Base-by-base conservation (phyloP, 2,329 filamentous ascomycete genomes). In the Sclerotinia nivalis region DNA sequence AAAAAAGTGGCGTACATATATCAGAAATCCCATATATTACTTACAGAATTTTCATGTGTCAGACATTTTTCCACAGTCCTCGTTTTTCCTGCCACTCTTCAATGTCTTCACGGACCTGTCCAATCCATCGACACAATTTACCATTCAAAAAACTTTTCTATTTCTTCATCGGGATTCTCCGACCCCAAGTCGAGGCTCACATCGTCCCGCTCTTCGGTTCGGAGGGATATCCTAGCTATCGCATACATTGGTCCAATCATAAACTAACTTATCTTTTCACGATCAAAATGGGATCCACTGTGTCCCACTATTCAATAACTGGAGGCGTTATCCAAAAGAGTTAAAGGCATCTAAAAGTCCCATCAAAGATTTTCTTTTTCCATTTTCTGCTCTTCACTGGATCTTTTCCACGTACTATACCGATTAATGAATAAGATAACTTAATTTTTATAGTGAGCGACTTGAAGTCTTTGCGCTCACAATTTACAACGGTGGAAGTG, bases 401-500 rank as follows among this genome's bases (percentile, higher is more conserved):
- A 67, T 59, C 31, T 59, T 40, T 9, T 25, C 28, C 18, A 25
- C 25, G 9, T 40, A 40, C 22, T 13, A 50, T 10, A 28, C 31
- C 52, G 13, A 55, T 49, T 55, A 60, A 67, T 67, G 65, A 67
- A 49, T 20, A 31, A 60, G 65, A 56, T 13, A 62, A 45, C 37
- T 47, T 66, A 58, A 50, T 72, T 68, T 73, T 70, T 70, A 59
- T 71, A 77, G 76, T 77, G 75, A 76, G 76, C 76, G 77, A 78
- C 77, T 78, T 78, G 70, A 75, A 77, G 77, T 78, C 77, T 78
- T 78, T 78, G 77, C 77, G 76, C 75, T 78, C 74, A 74, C 73
- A 76, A 72, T 68, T 28, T 47, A 67, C 60, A 56, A 28, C 25
- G 45, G 45, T 58, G 73, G 69, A 73, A 71, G 70, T 56, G 72